phyloP scores from a whole-genome alignment of 306 rosid genomes.

The Malus sylvestris region DNA sequence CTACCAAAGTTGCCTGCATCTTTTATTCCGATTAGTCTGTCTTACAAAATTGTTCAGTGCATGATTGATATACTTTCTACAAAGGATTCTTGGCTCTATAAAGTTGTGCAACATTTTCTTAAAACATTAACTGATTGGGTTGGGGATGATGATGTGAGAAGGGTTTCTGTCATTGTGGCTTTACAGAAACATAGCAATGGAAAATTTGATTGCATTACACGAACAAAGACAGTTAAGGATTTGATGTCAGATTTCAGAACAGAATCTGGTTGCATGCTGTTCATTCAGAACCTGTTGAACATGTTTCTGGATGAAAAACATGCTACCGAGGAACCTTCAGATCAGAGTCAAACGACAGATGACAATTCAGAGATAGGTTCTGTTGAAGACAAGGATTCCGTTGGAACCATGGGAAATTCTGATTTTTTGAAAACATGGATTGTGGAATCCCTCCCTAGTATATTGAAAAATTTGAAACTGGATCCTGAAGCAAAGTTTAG shows the following conservation, averaged over 20 bases:
- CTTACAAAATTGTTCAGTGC: conserved; percentile 84
- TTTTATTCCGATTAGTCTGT: conserved; percentile 53
- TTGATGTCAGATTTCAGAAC: conserved; percentile 75
- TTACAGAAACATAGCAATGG: conserved; percentile 91
- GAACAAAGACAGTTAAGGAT: conserved; percentile 66
- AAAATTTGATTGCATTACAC: conserved; percentile 62
- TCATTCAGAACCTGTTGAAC: conserved; percentile 66
- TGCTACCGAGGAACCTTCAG: conserved; percentile 85
- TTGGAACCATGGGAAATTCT: conserved; percentile 51
- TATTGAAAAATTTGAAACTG: conserved; percentile 64
- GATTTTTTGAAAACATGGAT: conserved; percentile 86
- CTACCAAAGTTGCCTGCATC: conserved; percentile 76
- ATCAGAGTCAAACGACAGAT: conserved; percentile 96
- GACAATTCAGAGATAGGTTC: conserved; percentile 92
- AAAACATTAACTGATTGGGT: conserved; percentile 69
- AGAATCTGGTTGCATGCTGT: conserved; percentile 78
- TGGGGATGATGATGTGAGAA: conserved; percentile 66
- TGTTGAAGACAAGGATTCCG: conserved; percentile 68
- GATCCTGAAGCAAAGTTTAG: conserved; percentile 58
- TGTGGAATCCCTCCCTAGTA: conserved; percentile 74
- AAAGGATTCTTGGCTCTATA: conserved; percentile 75
- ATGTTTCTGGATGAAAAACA: conserved; percentile 82
- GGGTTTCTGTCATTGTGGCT: conserved; percentile 79
- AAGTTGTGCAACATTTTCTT: conserved; percentile 70
- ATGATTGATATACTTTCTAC: conserved; percentile 75